phyloP scores from a whole-genome alignment of 1,139 yeast species.

The Martiniozyma asiatica region DNA sequence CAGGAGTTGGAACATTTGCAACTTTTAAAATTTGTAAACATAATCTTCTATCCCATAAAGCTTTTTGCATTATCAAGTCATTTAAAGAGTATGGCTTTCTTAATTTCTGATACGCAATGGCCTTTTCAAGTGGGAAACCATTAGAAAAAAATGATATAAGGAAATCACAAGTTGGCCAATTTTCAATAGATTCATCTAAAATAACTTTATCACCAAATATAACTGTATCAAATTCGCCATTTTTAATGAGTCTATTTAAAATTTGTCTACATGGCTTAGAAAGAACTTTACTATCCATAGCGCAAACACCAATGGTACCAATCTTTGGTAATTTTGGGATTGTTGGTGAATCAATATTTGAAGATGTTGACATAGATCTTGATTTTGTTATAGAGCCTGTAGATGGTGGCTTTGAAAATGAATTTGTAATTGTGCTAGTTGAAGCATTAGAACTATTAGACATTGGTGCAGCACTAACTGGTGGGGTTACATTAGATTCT shows the following conservation, averaged over 20 bases:
- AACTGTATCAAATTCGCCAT: slow-evolving; percentile 93
- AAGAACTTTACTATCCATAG: slow-evolving; percentile 95
- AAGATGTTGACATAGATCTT: slow-evolving; percentile 34
- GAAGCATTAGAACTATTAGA: neutral
- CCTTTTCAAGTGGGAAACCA: slow-evolving; percentile 94
- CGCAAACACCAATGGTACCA: slow-evolving; percentile 97
- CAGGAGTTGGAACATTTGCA: slow-evolving; percentile 80
- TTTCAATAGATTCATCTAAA: slow-evolving; percentile 82
- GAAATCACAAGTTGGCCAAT: slow-evolving; percentile 98
- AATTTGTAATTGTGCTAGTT: neutral
- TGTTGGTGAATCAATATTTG: slow-evolving; percentile 19
- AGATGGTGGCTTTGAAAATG: slow-evolving; percentile 4
- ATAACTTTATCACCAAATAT: slow-evolving; percentile 97
- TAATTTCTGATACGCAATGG: slow-evolving; percentile 78
- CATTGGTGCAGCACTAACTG: neutral
- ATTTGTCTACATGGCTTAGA: slow-evolving; percentile 93
- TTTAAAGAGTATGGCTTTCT: slow-evolving; percentile 86
- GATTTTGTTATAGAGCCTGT: slow-evolving; percentile 11
- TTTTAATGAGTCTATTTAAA: slow-evolving; percentile 73
- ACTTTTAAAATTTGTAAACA: slow-evolving; percentile 75
- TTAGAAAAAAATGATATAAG: slow-evolving; percentile 85
- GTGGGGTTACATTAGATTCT: neutral
- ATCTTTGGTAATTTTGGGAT: slow-evolving; percentile 52
- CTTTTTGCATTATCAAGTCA: slow-evolving; percentile 83
- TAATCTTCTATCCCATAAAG: slow-evolving; percentile 90